Percentiles rank a stretch among this genome's conserved stretches.
Evolutionary conservation across 129 eudicot species (phyloP).

Genomic region (Scalesia atractyloides): DNA sequence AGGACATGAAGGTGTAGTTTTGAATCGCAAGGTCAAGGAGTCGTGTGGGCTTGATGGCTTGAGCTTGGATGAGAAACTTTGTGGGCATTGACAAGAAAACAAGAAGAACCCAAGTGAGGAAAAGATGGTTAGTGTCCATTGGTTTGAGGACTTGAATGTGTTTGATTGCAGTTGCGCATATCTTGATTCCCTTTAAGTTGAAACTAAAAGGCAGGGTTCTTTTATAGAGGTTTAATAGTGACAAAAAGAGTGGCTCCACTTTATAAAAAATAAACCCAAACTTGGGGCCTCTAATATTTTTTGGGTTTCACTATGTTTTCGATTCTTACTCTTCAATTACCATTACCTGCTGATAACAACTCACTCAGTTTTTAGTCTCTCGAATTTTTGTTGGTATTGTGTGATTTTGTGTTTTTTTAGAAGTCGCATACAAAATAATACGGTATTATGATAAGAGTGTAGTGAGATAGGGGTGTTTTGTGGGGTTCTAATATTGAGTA

Average conservation of each 20-base stretch:
- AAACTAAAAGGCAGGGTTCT: constrained; percentile 25
- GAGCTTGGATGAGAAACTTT: constrained; percentile 33
- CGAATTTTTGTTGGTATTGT: too few species aligned
- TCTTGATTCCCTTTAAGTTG: constrained; percentile 23
- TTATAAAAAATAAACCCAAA: too few species aligned
- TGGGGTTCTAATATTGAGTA: constrained; percentile 37
- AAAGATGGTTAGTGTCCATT: constrained; percentile 49
- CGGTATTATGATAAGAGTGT: constrained; percentile 1
- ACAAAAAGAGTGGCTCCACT: too few species aligned
- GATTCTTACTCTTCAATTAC: too few species aligned
- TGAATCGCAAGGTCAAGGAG: constrained; percentile 75
- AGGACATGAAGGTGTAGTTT: constrained; percentile 70
- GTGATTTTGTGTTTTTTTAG: too few species aligned
- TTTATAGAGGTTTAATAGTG: constrained; percentile 24
- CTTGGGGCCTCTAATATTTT: too few species aligned
- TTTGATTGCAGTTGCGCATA: constrained; percentile 25
- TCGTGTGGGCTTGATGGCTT: constrained; percentile 64
- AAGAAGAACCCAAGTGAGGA: constrained; percentile 47
- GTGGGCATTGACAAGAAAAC: constrained; percentile 41
- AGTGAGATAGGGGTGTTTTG: constrained; percentile 7
- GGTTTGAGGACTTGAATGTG: constrained; percentile 24
- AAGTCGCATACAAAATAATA: too few species aligned
- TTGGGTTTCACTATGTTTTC: too few species aligned
- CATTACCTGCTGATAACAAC: too few species aligned
- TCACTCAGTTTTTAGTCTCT: too few species aligned